phyloP scores from a whole-genome alignment of 371 early-diverging fungal species.

The Mucor lusitanicus region DNA sequence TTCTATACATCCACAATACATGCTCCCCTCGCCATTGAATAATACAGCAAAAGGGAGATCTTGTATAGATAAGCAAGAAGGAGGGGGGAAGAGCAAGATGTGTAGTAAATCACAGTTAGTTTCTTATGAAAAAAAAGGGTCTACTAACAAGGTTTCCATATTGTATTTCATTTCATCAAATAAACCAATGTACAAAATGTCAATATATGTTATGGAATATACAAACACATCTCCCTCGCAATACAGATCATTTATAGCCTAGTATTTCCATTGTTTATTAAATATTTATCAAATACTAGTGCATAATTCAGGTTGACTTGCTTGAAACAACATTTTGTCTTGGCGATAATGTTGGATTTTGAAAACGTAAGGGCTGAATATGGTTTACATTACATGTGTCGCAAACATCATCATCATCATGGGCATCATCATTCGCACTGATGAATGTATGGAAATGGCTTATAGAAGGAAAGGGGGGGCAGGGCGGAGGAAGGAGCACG shows the following conservation, averaged over 20 bases:
- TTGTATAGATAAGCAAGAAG: neutral
- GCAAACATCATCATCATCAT: neutral
- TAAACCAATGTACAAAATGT: neutral
- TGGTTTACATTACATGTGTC: neutral
- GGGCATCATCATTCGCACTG: neutral
- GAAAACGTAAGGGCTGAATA: constrained; percentile 4
- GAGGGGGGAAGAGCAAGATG: too few relatives aligned
- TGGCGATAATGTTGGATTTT: constrained; percentile 2
- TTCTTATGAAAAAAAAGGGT: neutral
- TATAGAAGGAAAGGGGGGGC: neutral
- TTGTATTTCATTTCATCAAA: neutral
- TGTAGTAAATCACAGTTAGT: neutral
- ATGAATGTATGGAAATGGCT: constrained; percentile 1
- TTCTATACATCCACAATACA: neutral
- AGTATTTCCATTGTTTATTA: constrained; percentile 1
- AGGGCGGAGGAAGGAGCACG: neutral
- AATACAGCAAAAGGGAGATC: neutral
- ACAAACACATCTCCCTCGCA: neutral
- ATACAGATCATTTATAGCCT: neutral
- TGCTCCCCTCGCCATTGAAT: neutral
- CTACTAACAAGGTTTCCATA: neutral
- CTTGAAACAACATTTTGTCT: neutral
- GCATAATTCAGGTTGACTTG: neutral
- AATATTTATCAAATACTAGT: neutral
- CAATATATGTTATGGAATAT: neutral